Base-by-base conservation (phyloP, 345 rosid genomes). In the Rhodomyrtus tomentosa region DNA sequence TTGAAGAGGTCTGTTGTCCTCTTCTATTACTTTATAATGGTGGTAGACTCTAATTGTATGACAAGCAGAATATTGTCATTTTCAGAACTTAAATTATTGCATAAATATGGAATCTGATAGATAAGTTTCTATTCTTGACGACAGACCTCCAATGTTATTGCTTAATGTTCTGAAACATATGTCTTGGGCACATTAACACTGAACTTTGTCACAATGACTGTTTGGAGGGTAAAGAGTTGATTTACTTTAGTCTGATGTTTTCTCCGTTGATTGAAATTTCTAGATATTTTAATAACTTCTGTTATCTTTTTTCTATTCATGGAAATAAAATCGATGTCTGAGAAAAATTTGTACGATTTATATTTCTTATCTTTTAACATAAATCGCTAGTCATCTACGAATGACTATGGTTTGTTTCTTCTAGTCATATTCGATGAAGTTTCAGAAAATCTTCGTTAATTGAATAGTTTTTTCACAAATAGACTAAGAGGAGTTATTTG, bases 1-100 rank as follows among this genome's bases (percentile, higher is more conserved):
- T 86, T 95, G 89, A 93, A 89, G 76, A 93, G 98, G 98, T 97
- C 68, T 22, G 82, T 68, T 0, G 20, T 68, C 79, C 79, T 68
- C 79, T 68, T 68, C 76, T 2, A 8, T 83, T 86, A 15, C 79
- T 22, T 55, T 68, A 5, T 68, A 68, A 36, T 68, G 18, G 79
- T 36, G 5, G 40, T 62, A 42, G 76, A 36, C 79, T 68, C 79
- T 25, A 18, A 54, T 8, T 68, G 76, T 68, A 68, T 68, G 76
- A 8, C 76, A 7, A 32, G 76, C 18, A 12, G 76, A 32, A 36
- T 68, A 18, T 68, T 8, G 10, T 55, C 58, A 55, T 55, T 48
- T 48, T 74, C 24, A 74, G 13, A 74, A 74, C 13, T 38, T 38
- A 74, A 20, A n/a, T 76, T 72, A 32, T 13, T 10, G 27, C 81